Evolutionary conservation across 176 grass and related monocot species (phyloP).

Genomic region (bread wheat (Triticum aestivum)): DNA sequence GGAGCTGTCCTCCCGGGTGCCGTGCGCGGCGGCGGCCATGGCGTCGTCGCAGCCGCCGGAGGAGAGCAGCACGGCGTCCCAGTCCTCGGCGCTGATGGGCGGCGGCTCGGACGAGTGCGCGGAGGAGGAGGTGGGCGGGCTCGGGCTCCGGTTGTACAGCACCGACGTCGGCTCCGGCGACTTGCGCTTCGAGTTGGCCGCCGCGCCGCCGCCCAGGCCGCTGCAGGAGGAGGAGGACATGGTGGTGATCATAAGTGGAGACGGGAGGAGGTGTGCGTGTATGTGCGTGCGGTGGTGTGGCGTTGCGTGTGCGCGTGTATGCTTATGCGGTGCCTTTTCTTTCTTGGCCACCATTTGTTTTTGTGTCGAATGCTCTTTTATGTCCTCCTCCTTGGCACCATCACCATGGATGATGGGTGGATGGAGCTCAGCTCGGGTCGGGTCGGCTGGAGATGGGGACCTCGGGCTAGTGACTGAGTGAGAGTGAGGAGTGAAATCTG

Average conservation of each 20-base stretch:
- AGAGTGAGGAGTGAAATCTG: not conserved
- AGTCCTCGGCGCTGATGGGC: constrained; percentile 36
- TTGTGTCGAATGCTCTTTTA: no score
- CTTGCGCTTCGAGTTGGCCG: not conserved
- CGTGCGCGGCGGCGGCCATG: not conserved
- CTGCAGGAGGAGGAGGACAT: not conserved
- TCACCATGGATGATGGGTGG: not conserved
- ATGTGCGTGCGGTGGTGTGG: constrained; percentile 10
- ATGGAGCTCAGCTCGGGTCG: not conserved
- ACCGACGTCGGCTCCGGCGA: constrained; percentile 53
- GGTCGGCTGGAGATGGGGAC: not conserved
- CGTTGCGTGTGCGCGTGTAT: constrained; percentile 20
- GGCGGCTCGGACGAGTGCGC: constrained; percentile 12
- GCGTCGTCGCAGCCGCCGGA: constrained; percentile 14
- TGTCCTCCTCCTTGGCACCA: not conserved
- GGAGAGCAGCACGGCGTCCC: constrained; percentile 33
- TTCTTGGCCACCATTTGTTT: not conserved
- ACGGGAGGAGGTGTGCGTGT: not conserved
- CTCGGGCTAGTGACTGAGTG: not conserved
- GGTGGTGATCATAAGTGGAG: not conserved
- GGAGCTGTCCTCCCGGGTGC: constrained; percentile 19
- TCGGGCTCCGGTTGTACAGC: constrained; percentile 52
- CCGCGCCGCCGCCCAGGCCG: not conserved
- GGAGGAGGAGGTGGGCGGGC: constrained; percentile 33
- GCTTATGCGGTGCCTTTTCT: not conserved